phyloP scores from a whole-genome alignment of 2,329 filamentous ascomycete species.

The Ophiostoma sp. region DNA sequence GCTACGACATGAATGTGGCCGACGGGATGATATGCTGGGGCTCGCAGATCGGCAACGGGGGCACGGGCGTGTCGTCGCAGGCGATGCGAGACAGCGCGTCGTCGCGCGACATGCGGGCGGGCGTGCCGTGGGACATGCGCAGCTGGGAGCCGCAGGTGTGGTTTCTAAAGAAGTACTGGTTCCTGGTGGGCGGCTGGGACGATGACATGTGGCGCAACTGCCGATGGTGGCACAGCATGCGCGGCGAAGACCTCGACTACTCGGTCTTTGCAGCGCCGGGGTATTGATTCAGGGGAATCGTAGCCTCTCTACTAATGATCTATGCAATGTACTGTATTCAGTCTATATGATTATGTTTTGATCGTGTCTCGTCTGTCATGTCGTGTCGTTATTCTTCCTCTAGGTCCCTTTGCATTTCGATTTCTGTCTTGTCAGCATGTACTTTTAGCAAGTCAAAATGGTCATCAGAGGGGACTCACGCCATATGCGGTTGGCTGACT shows the following conservation, averaged over 20 bases:
- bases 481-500: slow-evolving; percentile 65
- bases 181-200: slow-evolving; percentile 28
- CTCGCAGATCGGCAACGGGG: slow-evolving; percentile 28
- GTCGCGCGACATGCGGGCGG: slow-evolving; percentile 32
- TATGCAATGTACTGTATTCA: not conserved
- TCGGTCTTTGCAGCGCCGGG: slow-evolving; percentile 22
- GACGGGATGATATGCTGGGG: slow-evolving; percentile 39
- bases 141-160: slow-evolving; percentile 42
- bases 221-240: slow-evolving; percentile 28
- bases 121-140: slow-evolving; percentile 41
- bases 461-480: slow-evolving; percentile 40
- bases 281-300: not conserved
- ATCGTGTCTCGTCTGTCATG: not conserved
- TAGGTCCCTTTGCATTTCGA: slow-evolving; percentile 28
- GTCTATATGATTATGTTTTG: not conserved
- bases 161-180: slow-evolving; percentile 39
- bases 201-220: slow-evolving; percentile 28
- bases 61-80: slow-evolving; percentile 18
- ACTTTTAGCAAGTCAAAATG: not conserved
- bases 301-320: not conserved
- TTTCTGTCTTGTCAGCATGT: slow-evolving; percentile 23
- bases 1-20: slow-evolving; percentile 33
- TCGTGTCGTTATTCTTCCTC: slow-evolving; percentile 23
- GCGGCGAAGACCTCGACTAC: slow-evolving; percentile 26
- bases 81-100: slow-evolving; percentile 22